phyloP scores from a whole-genome alignment of 305 asterid species.

The Withania somnifera region DNA sequence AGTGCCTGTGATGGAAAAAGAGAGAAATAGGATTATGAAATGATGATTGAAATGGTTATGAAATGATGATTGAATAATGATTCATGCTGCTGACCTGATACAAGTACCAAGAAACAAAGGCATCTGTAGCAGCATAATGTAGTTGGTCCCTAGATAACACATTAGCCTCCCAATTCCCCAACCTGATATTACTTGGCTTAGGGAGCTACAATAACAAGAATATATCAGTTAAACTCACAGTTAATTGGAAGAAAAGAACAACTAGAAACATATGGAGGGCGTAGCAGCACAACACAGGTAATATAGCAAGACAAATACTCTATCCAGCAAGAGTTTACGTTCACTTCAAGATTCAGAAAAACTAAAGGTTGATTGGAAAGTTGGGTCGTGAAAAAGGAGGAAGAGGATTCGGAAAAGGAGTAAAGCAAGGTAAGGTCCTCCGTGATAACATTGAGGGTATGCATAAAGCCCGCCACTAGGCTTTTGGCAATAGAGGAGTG shows the following conservation, averaged over 20 bases:
- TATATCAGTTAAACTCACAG: conserved; percentile 4
- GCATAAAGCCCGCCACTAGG: conserved; percentile 1
- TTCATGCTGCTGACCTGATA: conserved; percentile 46
- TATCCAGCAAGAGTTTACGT: background rate
- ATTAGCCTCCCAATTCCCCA: conserved; percentile 88
- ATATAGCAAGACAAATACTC: background rate
- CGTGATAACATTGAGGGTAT: conserved; percentile 11
- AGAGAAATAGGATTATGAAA: background rate
- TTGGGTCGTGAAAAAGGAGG: background rate
- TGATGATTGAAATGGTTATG: background rate
- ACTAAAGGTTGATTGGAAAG: background rate
- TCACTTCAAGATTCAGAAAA: background rate
- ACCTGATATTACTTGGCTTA: conserved; percentile 56
- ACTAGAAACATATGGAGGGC: background rate
- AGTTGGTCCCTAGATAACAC: conserved; percentile 57
- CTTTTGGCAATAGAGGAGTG: conserved; percentile 3
- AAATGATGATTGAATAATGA: background rate
- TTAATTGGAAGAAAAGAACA: background rate
- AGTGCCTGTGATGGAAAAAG: conserved; percentile 39
- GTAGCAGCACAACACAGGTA: background rate
- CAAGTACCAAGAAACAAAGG: conserved; percentile 75
- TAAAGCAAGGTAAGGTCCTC: conserved; percentile 13
- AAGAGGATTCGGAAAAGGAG: conserved; percentile 16
- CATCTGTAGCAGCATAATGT: conserved; percentile 86
- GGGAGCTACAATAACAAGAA: conserved; percentile 56